Percentiles rank a stretch among this genome's conserved stretches.
Evolutionary conservation across 1,139 yeast species (phyloP).

Genomic region (Yamadazyma jaroonii): DNA sequence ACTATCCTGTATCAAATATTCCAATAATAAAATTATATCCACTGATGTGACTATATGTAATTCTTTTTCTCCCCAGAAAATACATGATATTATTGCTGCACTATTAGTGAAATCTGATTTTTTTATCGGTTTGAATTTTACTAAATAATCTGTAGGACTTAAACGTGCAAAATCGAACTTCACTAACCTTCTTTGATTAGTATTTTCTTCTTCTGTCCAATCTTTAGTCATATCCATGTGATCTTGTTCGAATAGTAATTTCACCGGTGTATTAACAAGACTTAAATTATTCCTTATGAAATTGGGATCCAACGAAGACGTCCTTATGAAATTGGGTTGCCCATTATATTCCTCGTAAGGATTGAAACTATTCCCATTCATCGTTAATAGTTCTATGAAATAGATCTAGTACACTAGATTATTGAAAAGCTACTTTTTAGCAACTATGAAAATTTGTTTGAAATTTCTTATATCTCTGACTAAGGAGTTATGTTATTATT

Average conservation of each 20-base stretch:
- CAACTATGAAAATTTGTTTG: too few species aligned
- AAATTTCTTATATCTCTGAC: too few species aligned
- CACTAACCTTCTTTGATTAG: conserved; percentile 34
- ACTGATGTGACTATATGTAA: conserved; percentile 62
- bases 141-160: conserved; percentile 20
- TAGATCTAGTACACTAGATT: too few species aligned
- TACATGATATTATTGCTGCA: conserved; percentile 52
- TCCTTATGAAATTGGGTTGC: conserved; percentile 17
- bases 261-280: conserved; percentile 19
- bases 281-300: conserved; percentile 16
- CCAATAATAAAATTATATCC: conserved; percentile 58
- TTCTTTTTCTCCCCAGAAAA: conserved; percentile 54
- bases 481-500: too few species aligned
- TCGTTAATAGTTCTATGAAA: too few species aligned
- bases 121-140: conserved; percentile 24
- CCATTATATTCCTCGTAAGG: conserved; percentile 1
- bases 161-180: conserved; percentile 27
- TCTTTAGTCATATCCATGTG: conserved; percentile 24
- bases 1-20: conserved; percentile 53
- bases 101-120: conserved; percentile 22
- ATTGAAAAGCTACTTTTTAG: too few species aligned
- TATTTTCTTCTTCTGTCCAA: conserved; percentile 34
- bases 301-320: conserved; percentile 19
- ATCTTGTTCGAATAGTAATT: conserved; percentile 16
- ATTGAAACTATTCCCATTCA: background rate